phyloP scores from a whole-genome alignment of 2,329 filamentous ascomycete species.

The Fusarium sp. region DNA sequence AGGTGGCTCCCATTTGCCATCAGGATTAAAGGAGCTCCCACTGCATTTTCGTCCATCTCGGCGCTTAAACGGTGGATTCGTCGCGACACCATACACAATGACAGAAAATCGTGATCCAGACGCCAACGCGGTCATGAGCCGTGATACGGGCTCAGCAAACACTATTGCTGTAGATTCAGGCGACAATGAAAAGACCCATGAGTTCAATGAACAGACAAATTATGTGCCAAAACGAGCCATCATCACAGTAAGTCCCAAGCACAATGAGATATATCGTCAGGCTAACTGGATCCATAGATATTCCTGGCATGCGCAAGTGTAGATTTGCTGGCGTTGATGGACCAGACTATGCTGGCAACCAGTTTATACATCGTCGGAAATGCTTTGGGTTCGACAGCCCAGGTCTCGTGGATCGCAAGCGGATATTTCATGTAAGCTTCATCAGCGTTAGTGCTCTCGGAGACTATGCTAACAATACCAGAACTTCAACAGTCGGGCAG shows the following conservation, averaged over 20 bases:
- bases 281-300: slow-evolving; percentile 50
- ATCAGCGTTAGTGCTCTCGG: neutral
- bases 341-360: slow-evolving; percentile 64
- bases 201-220: slow-evolving; percentile 64
- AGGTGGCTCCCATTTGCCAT: neutral
- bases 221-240: slow-evolving; percentile 61
- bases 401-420: slow-evolving; percentile 63
- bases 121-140: neutral
- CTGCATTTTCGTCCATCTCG: neutral
- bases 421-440: slow-evolving; percentile 61
- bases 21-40: neutral
- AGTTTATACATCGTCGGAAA: slow-evolving; percentile 64
- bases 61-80: neutral
- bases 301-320: slow-evolving; percentile 65
- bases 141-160: slow-evolving; percentile 1
- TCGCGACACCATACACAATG: neutral
- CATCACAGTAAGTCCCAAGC: slow-evolving; percentile 52
- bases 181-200: slow-evolving; percentile 36
- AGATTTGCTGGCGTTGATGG: slow-evolving; percentile 63
- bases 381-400: slow-evolving; percentile 56
- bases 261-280: fast-evolving
- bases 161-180: slow-evolving; percentile 12
- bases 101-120: neutral
- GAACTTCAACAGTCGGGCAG: slow-evolving; percentile 57
- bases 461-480: slow-evolving; percentile 8